Conservation (phyloP, 192 early-diverging fungal species). For the Glomus cerebriforme region DNA sequence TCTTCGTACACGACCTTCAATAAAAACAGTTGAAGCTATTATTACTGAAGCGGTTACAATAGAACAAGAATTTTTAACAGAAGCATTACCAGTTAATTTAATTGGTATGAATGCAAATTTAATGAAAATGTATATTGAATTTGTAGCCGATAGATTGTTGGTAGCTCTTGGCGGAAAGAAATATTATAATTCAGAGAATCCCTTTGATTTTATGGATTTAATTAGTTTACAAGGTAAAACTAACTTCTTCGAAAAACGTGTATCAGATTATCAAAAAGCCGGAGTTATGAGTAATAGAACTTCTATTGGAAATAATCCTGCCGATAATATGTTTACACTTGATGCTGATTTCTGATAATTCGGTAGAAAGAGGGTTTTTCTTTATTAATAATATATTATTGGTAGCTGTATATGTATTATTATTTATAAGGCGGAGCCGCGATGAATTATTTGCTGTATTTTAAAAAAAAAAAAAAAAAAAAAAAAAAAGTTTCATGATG, state of each 20-base stretch:
- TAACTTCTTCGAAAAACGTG: slow-evolving; percentile 98
- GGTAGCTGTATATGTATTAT: too few relatives aligned
- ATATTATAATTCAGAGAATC: slow-evolving; percentile 83
- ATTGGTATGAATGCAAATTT: slow-evolving; percentile 96
- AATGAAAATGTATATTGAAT: slow-evolving; percentile 98
- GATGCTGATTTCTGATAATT: slow-evolving; percentile 75
- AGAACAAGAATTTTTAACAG: slow-evolving; percentile 95
- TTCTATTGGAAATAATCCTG: slow-evolving; percentile 49
- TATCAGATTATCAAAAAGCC: slow-evolving; percentile 94
- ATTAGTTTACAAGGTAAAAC: slow-evolving; percentile 98
- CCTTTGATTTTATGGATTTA: slow-evolving; percentile 99
- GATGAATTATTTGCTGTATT: too few relatives aligned
- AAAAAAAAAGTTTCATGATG: too few relatives aligned
- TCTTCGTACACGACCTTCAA: slow-evolving; percentile 72
- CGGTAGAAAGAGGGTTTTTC: too few relatives aligned
- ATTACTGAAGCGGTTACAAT: slow-evolving; percentile 87
- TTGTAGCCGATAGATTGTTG: slow-evolving; percentile 94
- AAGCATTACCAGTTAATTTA: slow-evolving; percentile 86
- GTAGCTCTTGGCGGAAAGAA: slow-evolving; percentile 87
- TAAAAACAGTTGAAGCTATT: slow-evolving; percentile 66
- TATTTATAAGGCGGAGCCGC: too few relatives aligned
- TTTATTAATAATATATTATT: too few relatives aligned
- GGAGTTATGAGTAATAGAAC: slow-evolving; percentile 69
- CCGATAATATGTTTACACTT: slow-evolving; percentile 72
- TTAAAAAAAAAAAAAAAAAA: too few relatives aligned